Percentiles rank a stretch among this genome's conserved stretches.
Evolutionary conservation across 306 rosid genomes (phyloP).

Genomic region (Trichosanthes truncata): DNA sequence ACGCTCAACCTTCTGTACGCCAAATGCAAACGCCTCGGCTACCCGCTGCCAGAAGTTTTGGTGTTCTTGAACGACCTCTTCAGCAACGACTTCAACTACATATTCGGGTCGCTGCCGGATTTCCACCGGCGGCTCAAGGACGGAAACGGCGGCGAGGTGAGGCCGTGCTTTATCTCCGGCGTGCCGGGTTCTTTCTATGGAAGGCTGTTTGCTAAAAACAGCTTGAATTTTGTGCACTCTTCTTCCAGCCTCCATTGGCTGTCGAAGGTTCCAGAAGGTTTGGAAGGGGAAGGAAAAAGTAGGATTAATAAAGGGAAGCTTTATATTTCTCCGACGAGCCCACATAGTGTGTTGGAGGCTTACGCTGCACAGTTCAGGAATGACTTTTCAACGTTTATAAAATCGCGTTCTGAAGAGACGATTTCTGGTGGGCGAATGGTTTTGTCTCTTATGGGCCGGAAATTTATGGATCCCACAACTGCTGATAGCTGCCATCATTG

Average conservation of each 20-base stretch:
- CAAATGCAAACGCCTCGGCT: constrained; percentile 9
- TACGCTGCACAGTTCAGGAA: constrained; percentile 40
- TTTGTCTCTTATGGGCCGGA: constrained; percentile 50
- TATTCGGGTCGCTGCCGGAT: constrained; percentile 51
- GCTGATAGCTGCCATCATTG: constrained; percentile 39
- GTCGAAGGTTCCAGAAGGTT: constrained; percentile 22
- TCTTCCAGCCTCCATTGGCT: constrained; percentile 39
- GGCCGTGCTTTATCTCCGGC: constrained; percentile 31
- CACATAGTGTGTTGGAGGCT: constrained; percentile 41
- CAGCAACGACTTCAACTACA: constrained; percentile 61
- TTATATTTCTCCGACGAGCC: constrained; percentile 57
- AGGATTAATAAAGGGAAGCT: constrained; percentile 52
- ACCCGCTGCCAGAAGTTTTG: constrained; percentile 28
- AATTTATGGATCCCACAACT: constrained; percentile 38
- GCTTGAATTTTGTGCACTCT: constrained; percentile 35
- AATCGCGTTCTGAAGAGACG: constrained; percentile 42
- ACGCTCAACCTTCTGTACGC: constrained; percentile 25
- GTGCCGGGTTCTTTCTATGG: constrained; percentile 43
- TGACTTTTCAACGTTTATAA: constrained; percentile 41
- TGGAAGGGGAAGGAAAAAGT: constrained; percentile 8
- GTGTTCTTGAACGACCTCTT: constrained; percentile 58
- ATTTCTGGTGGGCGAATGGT: constrained; percentile 51
- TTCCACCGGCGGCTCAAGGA: constrained; percentile 27
- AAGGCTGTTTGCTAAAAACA: constrained; percentile 29
- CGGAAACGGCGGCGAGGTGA: constrained; percentile 10